Conservation (phyloP, 805 yeast genomes). For the Metahyphopichia silvanorum region DNA sequence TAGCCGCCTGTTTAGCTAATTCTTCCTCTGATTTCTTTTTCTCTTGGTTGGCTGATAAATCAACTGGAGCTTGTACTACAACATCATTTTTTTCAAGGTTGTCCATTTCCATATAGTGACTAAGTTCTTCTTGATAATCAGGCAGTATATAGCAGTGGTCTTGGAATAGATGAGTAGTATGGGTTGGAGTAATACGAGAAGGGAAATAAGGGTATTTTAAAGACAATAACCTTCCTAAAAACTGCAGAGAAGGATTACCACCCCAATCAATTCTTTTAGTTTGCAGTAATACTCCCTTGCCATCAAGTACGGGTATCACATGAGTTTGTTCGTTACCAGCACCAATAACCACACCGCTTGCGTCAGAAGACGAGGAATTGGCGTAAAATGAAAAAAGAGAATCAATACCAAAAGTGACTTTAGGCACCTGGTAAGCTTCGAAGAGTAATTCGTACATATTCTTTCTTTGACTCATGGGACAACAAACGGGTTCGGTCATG, state of each 20-base stretch:
- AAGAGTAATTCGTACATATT: conserved; percentile 79
- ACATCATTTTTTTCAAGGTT: conserved; percentile 66
- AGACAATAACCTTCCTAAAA: conserved; percentile 57
- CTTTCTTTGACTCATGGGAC: conserved; percentile 66
- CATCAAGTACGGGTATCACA: conserved; percentile 76
- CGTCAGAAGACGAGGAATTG: conserved; percentile 40
- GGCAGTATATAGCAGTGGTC: conserved; percentile 76
- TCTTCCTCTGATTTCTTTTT: conserved; percentile 84
- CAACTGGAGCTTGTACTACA: conserved; percentile 75
- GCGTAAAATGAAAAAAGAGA: conserved; percentile 72
- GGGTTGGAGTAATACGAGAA: conserved; percentile 57
- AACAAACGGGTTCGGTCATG: conserved; percentile 73
- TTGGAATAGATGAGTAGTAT: conserved; percentile 64
- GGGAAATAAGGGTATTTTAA: conserved; percentile 94
- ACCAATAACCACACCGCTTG: conserved; percentile 71
- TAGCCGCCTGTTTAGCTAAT: conserved; percentile 68
- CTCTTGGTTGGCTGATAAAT: conserved; percentile 57
- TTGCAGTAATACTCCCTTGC: conserved; percentile 60
- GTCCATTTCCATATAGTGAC: conserved; percentile 54
- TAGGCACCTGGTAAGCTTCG: conserved; percentile 76
- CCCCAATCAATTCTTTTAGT: conserved; percentile 91
- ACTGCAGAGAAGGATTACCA: conserved; percentile 69
- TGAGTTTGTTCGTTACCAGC: conserved; percentile 82
- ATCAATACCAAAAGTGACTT: conserved; percentile 79
- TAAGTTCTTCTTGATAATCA: conserved; percentile 64